Percentiles rank a stretch among this genome's conserved stretches.
Evolutionary conservation across 805 yeast genomes (phyloP).

Genomic region (Schwanniomyces polymorphus): DNA sequence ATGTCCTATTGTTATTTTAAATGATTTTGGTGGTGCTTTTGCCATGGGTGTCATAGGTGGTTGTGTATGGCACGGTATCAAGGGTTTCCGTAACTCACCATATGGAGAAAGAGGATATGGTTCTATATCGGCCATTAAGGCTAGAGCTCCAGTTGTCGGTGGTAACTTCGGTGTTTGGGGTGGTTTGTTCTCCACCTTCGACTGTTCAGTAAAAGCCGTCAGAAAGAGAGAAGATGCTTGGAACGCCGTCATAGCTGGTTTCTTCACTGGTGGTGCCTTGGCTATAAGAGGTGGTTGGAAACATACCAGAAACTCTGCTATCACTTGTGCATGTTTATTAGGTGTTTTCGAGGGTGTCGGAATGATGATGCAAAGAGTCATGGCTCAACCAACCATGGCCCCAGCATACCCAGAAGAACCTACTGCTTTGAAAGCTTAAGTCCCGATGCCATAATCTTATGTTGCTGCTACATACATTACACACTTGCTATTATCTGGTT

Average conservation of each 20-base stretch:
- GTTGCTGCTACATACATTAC: neutral
- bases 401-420: constrained; percentile 46
- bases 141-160: constrained; percentile 97
- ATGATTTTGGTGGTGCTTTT: constrained; percentile 98
- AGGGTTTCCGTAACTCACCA: constrained; percentile 98
- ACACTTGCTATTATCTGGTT: neutral
- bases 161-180: constrained; percentile 99
- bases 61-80: constrained; percentile 97
- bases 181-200: constrained; percentile 93
- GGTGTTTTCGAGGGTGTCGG: constrained; percentile 99
- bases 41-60: constrained; percentile 99
- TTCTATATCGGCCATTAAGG: constrained; percentile 84
- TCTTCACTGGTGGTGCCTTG: constrained; percentile 95
- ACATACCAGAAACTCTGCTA: constrained; percentile 94
- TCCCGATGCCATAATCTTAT: neutral
- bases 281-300: constrained; percentile 99
- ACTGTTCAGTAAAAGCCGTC: constrained; percentile 91
- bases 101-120: constrained; percentile 93
- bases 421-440: constrained; percentile 31
- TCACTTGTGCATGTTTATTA: constrained; percentile 93
- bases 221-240: constrained; percentile 98
- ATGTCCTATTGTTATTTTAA: constrained; percentile 93
- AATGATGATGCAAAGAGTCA: constrained; percentile 86
- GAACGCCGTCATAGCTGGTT: constrained; percentile 97
- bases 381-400: constrained; percentile 69